phyloP scores from a whole-genome alignment of 2,329 filamentous ascomycete genomes.

The Epichloe elymi region DNA sequence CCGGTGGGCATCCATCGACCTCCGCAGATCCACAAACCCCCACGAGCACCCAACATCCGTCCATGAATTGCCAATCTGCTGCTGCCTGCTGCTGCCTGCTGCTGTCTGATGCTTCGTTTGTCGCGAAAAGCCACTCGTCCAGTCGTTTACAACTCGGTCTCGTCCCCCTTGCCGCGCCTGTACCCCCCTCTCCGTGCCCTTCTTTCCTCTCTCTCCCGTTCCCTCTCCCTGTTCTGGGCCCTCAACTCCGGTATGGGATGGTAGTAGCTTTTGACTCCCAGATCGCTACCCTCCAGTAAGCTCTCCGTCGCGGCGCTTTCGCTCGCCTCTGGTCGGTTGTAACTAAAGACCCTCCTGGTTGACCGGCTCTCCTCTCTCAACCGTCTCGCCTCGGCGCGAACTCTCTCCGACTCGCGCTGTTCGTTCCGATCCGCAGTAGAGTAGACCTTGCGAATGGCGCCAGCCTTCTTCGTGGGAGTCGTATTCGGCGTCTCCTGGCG shows the following conservation, averaged over 20 bases:
- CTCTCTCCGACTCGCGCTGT: slow-evolving; percentile 37
- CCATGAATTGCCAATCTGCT: not conserved
- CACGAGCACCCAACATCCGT: too few relatives aligned
- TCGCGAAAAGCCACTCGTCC: not conserved
- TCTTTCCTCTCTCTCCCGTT: slow-evolving; percentile 21
- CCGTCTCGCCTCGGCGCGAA: slow-evolving; percentile 41
- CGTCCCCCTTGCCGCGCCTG: slow-evolving; percentile 19
- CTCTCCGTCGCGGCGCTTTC: slow-evolving; percentile 22
- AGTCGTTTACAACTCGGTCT: slow-evolving; percentile 10
- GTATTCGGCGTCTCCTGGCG: slow-evolving; percentile 42
- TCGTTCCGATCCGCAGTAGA: slow-evolving; percentile 43
- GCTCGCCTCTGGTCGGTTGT: slow-evolving; percentile 29
- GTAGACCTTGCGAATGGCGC: slow-evolving; percentile 46
- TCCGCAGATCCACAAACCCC: too few relatives aligned
- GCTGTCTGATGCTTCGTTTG: not conserved
- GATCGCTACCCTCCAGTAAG: slow-evolving; percentile 26
- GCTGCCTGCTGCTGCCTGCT: too few relatives aligned
- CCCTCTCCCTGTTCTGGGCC: slow-evolving; percentile 15
- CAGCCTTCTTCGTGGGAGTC: slow-evolving; percentile 33
- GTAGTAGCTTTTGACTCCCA: slow-evolving; percentile 45
- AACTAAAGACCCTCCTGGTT: slow-evolving; percentile 38
- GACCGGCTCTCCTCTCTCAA: slow-evolving; percentile 39
- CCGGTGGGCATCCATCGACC: too few relatives aligned
- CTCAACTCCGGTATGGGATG: slow-evolving; percentile 41
- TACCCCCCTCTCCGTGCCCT: slow-evolving; percentile 23